A percentile compares a stretch with the other conserved stretches of the same genome.
phyloP scores from a whole-genome alignment of 2,329 filamentous ascomycete species.

The Aspergillus carbonarius region DNA sequence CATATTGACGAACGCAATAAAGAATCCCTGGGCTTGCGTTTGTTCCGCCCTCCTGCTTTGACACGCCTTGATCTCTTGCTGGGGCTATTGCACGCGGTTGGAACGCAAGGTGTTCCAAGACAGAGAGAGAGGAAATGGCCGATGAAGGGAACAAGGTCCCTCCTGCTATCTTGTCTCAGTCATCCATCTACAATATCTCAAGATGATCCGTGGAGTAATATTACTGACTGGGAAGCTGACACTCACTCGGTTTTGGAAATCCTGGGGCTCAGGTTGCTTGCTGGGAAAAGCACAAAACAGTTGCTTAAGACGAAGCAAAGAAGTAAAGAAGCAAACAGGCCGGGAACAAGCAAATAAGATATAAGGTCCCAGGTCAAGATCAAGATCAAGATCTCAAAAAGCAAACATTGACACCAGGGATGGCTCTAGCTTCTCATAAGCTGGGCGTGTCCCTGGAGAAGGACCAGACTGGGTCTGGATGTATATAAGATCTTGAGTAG shows the following conservation, averaged over 20 bases:
- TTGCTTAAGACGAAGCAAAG: conserved; percentile 7
- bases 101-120: neutral
- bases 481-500: conserved; percentile 10
- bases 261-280: neutral
- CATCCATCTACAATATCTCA: neutral
- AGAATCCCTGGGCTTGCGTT: neutral
- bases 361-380: conserved; percentile 10
- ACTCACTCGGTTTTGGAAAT: neutral
- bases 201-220: neutral
- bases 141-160: neutral
- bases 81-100: neutral
- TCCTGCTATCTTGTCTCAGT: neutral
- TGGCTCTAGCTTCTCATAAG: conserved; percentile 3
- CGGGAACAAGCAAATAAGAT: conserved; percentile 20
- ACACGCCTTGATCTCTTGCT: neutral
- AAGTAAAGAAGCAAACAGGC: conserved; percentile 15
- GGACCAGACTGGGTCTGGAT: neutral
- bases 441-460: neutral
- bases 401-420: conserved; percentile 14
- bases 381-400: conserved; percentile 13
- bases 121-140: neutral
- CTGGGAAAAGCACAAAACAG: conserved; percentile 4
- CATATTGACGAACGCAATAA: conserved; percentile 26
- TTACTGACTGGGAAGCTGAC: neutral
- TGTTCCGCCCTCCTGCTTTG: neutral